Base-by-base conservation (phyloP, 352 stramenopile genomes). In the Phytophthora pinifolia region DNA sequence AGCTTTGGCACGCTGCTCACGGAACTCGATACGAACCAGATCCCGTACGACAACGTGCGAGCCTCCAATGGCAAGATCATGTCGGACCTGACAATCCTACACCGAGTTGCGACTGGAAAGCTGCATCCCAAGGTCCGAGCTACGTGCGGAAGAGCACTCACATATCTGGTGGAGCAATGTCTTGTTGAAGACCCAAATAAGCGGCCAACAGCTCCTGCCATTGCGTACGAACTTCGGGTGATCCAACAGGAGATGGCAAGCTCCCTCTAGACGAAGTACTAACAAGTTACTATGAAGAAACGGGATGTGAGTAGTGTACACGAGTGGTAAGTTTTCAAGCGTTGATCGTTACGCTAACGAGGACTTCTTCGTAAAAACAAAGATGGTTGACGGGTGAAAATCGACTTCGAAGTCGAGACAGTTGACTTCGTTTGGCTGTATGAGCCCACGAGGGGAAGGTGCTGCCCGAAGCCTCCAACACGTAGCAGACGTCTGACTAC, bases 51-150 rank as follows among this genome's bases (percentile, higher is more conserved):
- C 20, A 62, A 83, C 33, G 59, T 59, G 15, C 55, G 49, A 7
- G 50, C 20, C 0, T 57, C 18, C 9, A 71, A 36, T 9, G 74
- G 65, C 31, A 71, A 84, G 37, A 61, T 60, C 15, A 55, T 80
- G 9, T 70, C 64, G 36, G 73, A 79, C 45, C 55, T 79, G 47
- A 62, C 61, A 2, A 79, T 80, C 37, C 51, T 83, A 15, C 73
- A 78, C 53, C 52, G 59, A 35, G 73, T 79, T 3, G 59, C 73
- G n/a, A 58, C 55, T 12, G 73, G 72, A 25, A 44, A 62, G 18
- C 44, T 82, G 27, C 35, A 31, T 9, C 51, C 43, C 18, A 32
- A 59, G 13, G 9, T 51, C n/a, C 38, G 50, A 41, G 15, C 18
- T 14, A 44, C 39, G 3, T 49, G 50, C 18, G 39, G 39, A 13